Conservation (phyloP, 176 grass and related monocot species). For the Canna indica region DNA sequence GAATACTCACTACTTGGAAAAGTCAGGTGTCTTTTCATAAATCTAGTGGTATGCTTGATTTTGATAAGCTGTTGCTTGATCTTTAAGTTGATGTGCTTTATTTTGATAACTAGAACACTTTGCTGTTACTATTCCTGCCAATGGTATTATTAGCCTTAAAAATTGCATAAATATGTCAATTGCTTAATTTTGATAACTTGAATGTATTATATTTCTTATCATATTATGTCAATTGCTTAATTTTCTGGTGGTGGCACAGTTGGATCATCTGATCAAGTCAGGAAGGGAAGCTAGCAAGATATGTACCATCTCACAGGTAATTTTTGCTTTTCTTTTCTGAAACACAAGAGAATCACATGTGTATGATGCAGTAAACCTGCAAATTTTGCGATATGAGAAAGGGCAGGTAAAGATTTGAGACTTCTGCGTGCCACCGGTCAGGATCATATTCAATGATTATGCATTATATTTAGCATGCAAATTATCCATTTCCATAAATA, state of each 20-base stretch:
- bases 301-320: conserved; percentile 56
- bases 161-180: neutral
- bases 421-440: neutral
- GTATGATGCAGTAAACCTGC: neutral
- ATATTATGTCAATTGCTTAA: neutral
- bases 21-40: no score
- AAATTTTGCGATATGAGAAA: neutral
- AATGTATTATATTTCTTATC: neutral
- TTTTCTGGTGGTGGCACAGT: conserved; percentile 15
- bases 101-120: neutral
- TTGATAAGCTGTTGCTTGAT: neutral
- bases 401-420: neutral
- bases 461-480: no score
- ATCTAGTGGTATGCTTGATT: no score
- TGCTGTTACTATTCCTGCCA: neutral
- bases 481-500: no score
- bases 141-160: neutral
- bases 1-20: no score
- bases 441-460: neutral
- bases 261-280: conserved; percentile 45
- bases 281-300: conserved; percentile 34
- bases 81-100: neutral
- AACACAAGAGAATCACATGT: neutral
- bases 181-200: neutral
- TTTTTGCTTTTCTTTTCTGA: neutral